These are phyloP conservation scores for Trichoderma asperellum DNA, from an alignment of 2,329 filamentous ascomycete species.

Conservation along the genomic window DNA sequence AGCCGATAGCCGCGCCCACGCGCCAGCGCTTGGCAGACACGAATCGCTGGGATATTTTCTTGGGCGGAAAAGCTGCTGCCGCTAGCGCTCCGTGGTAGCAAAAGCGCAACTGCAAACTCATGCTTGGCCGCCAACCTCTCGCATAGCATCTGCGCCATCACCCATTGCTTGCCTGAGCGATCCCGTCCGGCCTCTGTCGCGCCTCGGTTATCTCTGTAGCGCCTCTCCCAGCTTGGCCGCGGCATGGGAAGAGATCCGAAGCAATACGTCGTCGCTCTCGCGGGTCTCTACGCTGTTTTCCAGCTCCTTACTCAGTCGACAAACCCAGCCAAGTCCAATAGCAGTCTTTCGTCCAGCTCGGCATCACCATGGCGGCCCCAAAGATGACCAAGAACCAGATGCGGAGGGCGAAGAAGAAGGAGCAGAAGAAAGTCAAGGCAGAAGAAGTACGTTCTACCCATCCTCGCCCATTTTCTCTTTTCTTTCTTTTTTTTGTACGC, in stretches of 20 bases:
- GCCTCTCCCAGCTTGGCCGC: constrained; percentile 20
- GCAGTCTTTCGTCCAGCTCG: constrained; percentile 35
- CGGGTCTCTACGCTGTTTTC: constrained; percentile 43
- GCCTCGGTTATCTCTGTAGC: not conserved
- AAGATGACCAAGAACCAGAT: constrained; percentile 95
- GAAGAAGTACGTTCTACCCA: constrained; percentile 52
- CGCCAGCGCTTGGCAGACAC: constrained; percentile 10
- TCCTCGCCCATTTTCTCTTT: not conserved
- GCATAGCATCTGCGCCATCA: not conserved
- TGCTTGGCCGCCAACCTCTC: not conserved
- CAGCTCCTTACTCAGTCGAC: constrained; percentile 43
- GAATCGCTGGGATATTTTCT: constrained; percentile 1
- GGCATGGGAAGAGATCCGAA: constrained; percentile 47
- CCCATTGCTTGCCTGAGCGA: not conserved
- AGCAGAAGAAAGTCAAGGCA: constrained; percentile 72
- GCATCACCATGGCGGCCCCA: constrained; percentile 59
- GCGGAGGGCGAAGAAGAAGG: constrained; percentile 92
- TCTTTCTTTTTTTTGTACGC: not conserved
- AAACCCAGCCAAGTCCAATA: constrained; percentile 39
- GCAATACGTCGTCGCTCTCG: constrained; percentile 42
- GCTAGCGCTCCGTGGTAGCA: constrained; percentile 1
- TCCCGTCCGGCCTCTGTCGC: not conserved
- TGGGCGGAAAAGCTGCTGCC: not conserved
- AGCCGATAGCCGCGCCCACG: constrained; percentile 26
- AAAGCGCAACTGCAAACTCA: not conserved